Base-by-base conservation (phyloP, 371 early-diverging fungal genomes). In the Rhizopus sp. region DNA sequence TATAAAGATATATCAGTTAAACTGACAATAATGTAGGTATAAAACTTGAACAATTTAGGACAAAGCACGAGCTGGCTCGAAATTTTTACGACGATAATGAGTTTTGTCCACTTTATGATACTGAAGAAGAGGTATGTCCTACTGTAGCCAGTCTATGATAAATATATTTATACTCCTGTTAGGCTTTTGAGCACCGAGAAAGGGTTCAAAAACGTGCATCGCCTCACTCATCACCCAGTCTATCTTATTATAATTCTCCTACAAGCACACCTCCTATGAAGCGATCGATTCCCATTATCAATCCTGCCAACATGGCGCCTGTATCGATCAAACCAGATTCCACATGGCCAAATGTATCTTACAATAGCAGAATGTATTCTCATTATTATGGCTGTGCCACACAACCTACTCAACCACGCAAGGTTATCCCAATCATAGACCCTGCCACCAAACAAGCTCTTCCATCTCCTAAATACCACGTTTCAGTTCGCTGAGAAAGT, bases 1-100 rank as follows among this genome's bases (percentile, higher is more conserved):
- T 59, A 30, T 8, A n/a, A 30, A 13, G 33, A 17, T 23, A 29
- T 15, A 10, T 10, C 37, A 34, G 13, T 5, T 44, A 23, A 9
- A 32, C 1, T 16, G 10, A 44, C 29, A 37, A 8, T 35, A 7
- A 9, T 23, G 7, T 39, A 61, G 62, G 50, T 53, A 29, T 44
- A 39, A 62, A 67, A 32, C 69, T 76, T 29, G 76, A 70, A 35
- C 64, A 63, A 12, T 73, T 73, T 57, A 63, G 58, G 49, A 68
- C 76, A 8, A 64, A 76, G 51, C 58, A 73, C 37, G 76, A 76
- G 48, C 60, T 76, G 1, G 76, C 76, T 41, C 64, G 71, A 34
- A 76, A 76, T 15, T 76, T 76, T 45, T 76, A 76, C 31, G 76
- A 76, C 49, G 76, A 76, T 45, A 29, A 58, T 49, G 76, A 76